A percentile compares a stretch with the other conserved stretches of the same genome.
These are phyloP conservation scores for Flaveria sonorensis DNA, from an alignment of 129 eudicot species.

Conservation along the genomic window DNA sequence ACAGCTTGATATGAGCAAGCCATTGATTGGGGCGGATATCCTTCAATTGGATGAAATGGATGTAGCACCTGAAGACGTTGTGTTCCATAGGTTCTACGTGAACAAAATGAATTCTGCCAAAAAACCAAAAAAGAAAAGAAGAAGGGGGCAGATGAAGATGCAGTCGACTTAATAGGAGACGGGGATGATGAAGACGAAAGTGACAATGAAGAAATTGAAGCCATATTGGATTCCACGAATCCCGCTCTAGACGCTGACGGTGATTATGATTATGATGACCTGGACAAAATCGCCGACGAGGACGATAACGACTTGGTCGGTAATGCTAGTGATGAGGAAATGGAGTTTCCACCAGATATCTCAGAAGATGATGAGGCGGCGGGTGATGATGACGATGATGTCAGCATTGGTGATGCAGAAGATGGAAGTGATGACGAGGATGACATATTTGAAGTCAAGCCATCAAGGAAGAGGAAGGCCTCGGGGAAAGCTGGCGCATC, in stretches of 20 bases:
- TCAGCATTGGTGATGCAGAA: conserved; percentile 58
- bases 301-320: conserved; percentile 85
- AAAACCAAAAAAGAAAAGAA: conserved; percentile 93
- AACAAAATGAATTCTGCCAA: conserved; percentile 73
- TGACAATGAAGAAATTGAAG: conserved; percentile 86
- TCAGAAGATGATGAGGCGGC: conserved; percentile 37
- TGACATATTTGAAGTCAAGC: conserved; percentile 36
- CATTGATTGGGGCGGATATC: conserved; percentile 80
- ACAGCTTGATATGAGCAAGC: conserved; percentile 85
- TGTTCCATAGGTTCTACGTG: conserved; percentile 88
- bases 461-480: conserved; percentile 53
- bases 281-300: conserved; percentile 62
- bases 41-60: conserved; percentile 79
- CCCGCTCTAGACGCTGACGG: conserved; percentile 55
- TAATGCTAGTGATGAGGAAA: conserved; percentile 64
- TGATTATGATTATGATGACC: conserved; percentile 79
- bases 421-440: conserved; percentile 64
- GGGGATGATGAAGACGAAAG: conserved; percentile 64
- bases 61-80: conserved; percentile 90
- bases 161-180: conserved; percentile 61
- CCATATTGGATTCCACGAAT: conserved; percentile 55
- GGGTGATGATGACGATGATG: conserved; percentile 28
- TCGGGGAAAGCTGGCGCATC: conserved; percentile 56
- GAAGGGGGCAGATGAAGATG: conserved; percentile 59
- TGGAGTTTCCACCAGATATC: conserved; percentile 53